Evolutionary conservation across 805 yeast genomes (phyloP), one percentile per base, ranked within the genome.

Genomic region (Saccharomyces eubayanus): DNA sequence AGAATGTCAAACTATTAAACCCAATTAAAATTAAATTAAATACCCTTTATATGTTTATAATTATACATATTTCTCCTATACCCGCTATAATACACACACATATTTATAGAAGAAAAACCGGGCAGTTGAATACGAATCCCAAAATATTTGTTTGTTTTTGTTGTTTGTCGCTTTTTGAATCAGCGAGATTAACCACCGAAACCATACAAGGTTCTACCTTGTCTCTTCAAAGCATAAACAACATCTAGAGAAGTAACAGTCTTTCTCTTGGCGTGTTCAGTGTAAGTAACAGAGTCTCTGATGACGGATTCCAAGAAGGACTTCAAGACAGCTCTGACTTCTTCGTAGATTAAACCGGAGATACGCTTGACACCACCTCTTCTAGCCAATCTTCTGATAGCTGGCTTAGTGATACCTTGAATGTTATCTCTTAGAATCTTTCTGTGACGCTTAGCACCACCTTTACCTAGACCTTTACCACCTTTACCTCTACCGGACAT

Each of bases 281-380:
- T 94, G 83, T 92, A 92, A 70, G 97, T 90, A 71, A 94, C 97
- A 70, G 99, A 98, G 70, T 94, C 98, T 83, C 97, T 89, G 79
- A 92, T 92, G 67, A 94, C 97, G 72, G 88, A 85, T 79, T 89
- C 97, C 74, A 92, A 84, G 87, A 92, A 92, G 55, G 96, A 81
- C 81, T 91, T 91, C 65, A 92, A 82, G 65, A 94, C 97, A 66
- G 87, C 91, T 83, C 99, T 90, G 72, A 94, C 96, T 81, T 92
- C 97, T 80, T 92, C 99, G 82, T 92, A 92, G 76, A 92, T 92
- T 74, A 91, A 81, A 76, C 96, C 98, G 61, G 98, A 92, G 72
- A 92, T 92, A 88, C 99, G 96, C 87, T 92, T 92, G 74, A 92
- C 99, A 91, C 99, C 99, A 81, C 99, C 99, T 89, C 99, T 90